Percentiles rank a stretch among this genome's conserved stretches.
These are phyloP conservation scores for Fusarium longipes DNA, from an alignment of 2,329 filamentous ascomycete genomes.

Conservation along the genomic window DNA sequence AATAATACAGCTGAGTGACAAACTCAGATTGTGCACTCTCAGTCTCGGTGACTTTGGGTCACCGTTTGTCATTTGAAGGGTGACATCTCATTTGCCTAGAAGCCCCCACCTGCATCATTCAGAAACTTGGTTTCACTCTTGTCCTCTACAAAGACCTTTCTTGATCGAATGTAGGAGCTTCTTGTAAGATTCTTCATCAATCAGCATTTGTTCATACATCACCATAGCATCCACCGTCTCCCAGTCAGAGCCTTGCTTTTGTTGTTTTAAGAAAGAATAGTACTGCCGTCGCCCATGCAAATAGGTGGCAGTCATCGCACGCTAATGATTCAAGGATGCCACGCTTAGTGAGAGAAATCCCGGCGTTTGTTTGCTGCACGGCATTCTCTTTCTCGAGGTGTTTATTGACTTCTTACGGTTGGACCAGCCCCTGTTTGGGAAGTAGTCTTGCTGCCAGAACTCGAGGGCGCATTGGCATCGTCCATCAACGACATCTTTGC, in stretches of 20 bases:
- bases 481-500: conserved; percentile 61
- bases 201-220: background rate
- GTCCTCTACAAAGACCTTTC: background rate
- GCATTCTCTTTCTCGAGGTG: background rate
- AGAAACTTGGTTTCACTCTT: background rate
- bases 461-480: conserved; percentile 30
- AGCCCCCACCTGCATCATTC: background rate
- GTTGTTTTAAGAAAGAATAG: background rate
- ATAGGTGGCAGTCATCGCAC: background rate
- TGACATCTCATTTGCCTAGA: background rate
- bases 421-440: background rate
- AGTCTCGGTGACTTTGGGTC: background rate
- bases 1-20: conserved; percentile 20
- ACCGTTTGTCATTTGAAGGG: background rate
- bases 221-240: no score
- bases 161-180: background rate
- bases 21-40: background rate
- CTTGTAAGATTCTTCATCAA: background rate
- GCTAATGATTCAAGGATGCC: background rate
- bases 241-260: background rate
- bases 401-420: background rate
- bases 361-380: background rate
- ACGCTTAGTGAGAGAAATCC: background rate
- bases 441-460: conserved; percentile 3
- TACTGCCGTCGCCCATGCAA: background rate